These are phyloP conservation scores for Blastobotrys persicus DNA, from an alignment of 1,139 yeast species.

Conservation along the genomic window DNA sequence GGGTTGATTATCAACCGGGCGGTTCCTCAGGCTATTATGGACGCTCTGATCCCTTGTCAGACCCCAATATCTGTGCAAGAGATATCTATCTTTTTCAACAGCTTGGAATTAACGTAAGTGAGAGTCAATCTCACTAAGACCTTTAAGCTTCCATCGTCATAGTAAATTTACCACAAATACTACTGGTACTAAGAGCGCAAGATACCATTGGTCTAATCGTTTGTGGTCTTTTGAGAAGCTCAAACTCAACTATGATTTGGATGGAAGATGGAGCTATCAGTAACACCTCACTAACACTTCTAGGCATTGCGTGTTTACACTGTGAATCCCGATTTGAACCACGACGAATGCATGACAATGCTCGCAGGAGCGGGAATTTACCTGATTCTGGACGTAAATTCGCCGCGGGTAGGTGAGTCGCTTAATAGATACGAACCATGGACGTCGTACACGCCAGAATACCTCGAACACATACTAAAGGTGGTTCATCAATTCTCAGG, in stretches of 20 bases:
- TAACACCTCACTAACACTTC: too few species aligned
- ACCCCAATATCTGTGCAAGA: slow-evolving; percentile 64
- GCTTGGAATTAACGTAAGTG: slow-evolving; percentile 66
- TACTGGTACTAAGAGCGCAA: too few species aligned
- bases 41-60: slow-evolving; percentile 67
- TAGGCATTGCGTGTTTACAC: slow-evolving; percentile 87
- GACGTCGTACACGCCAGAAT: slow-evolving; percentile 67
- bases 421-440: slow-evolving; percentile 87
- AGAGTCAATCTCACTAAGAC: slow-evolving; percentile 3
- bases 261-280: too few species aligned
- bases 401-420: slow-evolving; percentile 75
- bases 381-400: slow-evolving; percentile 83
- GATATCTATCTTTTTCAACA: slow-evolving; percentile 72
- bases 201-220: background rate
- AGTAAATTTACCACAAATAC: too few species aligned
- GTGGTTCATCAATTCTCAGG: slow-evolving; percentile 79
- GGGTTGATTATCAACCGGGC: slow-evolving; percentile 87
- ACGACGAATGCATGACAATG: slow-evolving; percentile 87
- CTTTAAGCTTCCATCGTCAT: too few species aligned
- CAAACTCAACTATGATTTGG: background rate
- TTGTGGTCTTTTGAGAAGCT: background rate
- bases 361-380: slow-evolving; percentile 91
- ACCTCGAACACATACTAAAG: slow-evolving; percentile 72
- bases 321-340: slow-evolving; percentile 76
- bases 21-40: slow-evolving; percentile 66